phyloP scores from a whole-genome alignment of 2,329 filamentous ascomycete genomes.

The Dothideomycetes sp. region DNA sequence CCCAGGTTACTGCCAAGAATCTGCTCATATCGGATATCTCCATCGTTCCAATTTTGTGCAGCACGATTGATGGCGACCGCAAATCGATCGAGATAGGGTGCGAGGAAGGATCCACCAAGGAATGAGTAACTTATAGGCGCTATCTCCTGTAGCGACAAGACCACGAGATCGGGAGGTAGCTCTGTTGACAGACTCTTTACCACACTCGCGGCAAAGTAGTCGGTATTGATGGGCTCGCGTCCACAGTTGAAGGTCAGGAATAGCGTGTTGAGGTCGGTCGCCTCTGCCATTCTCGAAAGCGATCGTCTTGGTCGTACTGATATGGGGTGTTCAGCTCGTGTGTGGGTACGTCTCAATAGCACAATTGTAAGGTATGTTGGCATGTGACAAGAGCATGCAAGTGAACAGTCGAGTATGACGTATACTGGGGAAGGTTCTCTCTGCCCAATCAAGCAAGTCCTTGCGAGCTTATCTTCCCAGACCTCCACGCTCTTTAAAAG shows the following conservation, averaged over 20 bases:
- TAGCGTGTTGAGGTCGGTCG: conserved; percentile 52
- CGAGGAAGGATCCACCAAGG: conserved; percentile 69
- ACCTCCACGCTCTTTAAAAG: too few species aligned
- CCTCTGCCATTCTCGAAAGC: conserved; percentile 3
- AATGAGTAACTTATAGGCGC: conserved; percentile 77
- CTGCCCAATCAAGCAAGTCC: too few species aligned
- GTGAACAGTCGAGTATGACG: too few species aligned
- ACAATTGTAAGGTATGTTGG: too few species aligned
- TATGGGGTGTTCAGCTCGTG: too few species aligned
- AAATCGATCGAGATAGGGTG: conserved; percentile 64
- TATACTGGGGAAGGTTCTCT: too few species aligned
- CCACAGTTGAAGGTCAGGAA: conserved; percentile 87
- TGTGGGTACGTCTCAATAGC: too few species aligned
- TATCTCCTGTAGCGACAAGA: conserved; percentile 72
- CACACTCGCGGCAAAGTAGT: conserved; percentile 56
- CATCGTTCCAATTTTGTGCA: conserved; percentile 32
- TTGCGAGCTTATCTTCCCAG: too few species aligned
- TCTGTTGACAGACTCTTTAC: conserved; percentile 26
- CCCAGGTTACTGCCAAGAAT: conserved; percentile 66
- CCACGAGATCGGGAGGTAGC: conserved; percentile 55
- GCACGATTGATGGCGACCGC: conserved; percentile 48
- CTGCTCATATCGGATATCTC: conserved; percentile 56
- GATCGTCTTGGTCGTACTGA: not conserved
- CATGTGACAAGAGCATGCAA: too few species aligned
- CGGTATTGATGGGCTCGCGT: conserved; percentile 56